Evolutionary conservation across 139 green algal genomes (phyloP), one percentile per base, ranked within the genome.

Genomic region (Chlamydomonas eustigma): DNA sequence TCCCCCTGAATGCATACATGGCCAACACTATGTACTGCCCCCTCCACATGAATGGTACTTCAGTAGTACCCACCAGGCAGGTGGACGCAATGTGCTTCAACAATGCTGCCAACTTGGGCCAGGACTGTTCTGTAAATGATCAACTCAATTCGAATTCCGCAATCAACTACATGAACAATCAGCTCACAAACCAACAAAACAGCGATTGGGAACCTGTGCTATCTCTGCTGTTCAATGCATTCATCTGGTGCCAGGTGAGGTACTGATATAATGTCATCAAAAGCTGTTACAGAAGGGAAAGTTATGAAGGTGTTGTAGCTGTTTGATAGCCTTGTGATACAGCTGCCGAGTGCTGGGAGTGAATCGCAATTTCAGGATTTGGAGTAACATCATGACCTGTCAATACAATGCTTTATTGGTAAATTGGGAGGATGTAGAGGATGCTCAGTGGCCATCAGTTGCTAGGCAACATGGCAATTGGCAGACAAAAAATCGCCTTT

Each of bases 201-300:
- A 76, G 51, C 6, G 52, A 84, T 50, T 2, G 8, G 0, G 52
- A 80, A 52, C 68, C 67, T 1, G 67, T 73, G 31, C 67, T 83
- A 77, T 92, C 88, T 4, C 78, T 97, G 65, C 91, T 98, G 12
- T 98, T 98, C 91, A 97, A 97, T 82, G 80, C 87, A 35, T 98
- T 97, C 87, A 97, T 98, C 77, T 92, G 93, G 18, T 38, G 64
- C 0, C 79, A 84, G 79, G 44, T 58, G 44, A 12, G 44, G 12
- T 12, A 22, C 12, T 22, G 44, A 58, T 58, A 22, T 28, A 22
- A 12, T 22, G 44, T 28, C 12, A 22, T 58, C 12, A 58, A 58
- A 22, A 58, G 44, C 12, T 22, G 12, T 58, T 12, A 22, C 12
- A 22, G 12, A 22, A 22, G 22, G 44, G 44, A 22, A 22, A 28